Base-by-base conservation (phyloP, 345 rosid genomes). In the Hirschfeldia incana region DNA sequence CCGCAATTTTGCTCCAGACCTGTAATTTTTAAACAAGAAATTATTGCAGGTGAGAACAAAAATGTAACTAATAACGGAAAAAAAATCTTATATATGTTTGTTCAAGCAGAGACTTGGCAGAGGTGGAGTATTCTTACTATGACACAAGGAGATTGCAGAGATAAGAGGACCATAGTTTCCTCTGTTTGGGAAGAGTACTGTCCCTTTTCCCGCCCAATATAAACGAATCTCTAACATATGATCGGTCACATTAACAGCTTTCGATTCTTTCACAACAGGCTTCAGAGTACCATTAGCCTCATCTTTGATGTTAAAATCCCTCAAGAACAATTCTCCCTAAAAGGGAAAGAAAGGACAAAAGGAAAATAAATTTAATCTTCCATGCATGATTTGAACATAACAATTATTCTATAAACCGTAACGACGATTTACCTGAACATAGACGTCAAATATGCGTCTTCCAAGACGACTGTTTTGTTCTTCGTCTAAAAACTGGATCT, bases 141-240 rank as follows among this genome's bases (percentile, higher is more conserved):
- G 82, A 59, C 81, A 77, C 12, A 85, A 83, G 34, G 90, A 85
- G 67, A 91, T 85, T 1, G 92, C 94, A 44, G 94, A 91, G 76
- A 89, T 80, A 16, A 91, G 80, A 70, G 92, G 89, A 53, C 93
- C 92, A 65, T 91, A 87, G 28, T 77, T 62, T 65, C 93, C 87
- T 69, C 76, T 81, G 0, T 0, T 6, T 1, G 91, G 96, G 64
- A 88, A 80, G 46, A 28, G 17, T 0, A 73, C 76, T 34, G 90
- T 85, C 15, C 90, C 88, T 80, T 75, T 85, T 3, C 90, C 90
- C 0, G 86, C 86, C 92, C 89, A 90, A 44, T 76, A 83, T 30
- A 91, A 77, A 0, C 82, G 88, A 30, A 91, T 83, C 82, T 89
- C 90, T 53, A 91, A 68, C 21, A 58, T 72, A 67, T 77, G 39